Conservation (phyloP, 108 stramenopile species). For the Nannochloropsis gaditana region DNA sequence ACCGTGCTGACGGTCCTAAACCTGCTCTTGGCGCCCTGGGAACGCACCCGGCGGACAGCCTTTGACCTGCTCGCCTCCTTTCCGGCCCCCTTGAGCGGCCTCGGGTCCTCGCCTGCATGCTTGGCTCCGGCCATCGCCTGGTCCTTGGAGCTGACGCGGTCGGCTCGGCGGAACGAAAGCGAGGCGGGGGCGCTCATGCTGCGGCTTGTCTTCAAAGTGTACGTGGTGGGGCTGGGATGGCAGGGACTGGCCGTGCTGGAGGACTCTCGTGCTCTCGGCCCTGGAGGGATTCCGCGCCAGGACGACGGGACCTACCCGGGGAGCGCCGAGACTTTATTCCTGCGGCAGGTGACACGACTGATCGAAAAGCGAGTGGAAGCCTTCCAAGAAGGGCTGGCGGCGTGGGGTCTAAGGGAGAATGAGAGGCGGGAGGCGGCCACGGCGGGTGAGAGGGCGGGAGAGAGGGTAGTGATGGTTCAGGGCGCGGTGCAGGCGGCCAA, state of each 20-base stretch:
- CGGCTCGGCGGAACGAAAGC: background rate
- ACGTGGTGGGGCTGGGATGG: slow-evolving; percentile 13
- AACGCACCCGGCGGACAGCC: background rate
- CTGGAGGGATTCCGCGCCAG: too few relatives aligned
- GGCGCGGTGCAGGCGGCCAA: background rate
- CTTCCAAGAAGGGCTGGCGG: background rate
- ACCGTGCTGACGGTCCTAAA: background rate
- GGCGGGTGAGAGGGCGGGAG: background rate
- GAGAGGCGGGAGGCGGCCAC: background rate
- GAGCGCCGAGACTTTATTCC: background rate
- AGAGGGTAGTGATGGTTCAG: background rate
- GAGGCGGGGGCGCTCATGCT: background rate
- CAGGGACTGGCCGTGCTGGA: background rate
- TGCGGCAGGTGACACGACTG: background rate
- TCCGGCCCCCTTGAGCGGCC: background rate
- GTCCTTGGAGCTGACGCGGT: background rate
- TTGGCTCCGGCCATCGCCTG: background rate
- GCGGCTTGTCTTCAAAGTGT: slow-evolving; percentile 13
- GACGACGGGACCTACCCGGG: too few relatives aligned
- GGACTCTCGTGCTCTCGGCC: too few relatives aligned
- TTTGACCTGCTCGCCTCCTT: background rate
- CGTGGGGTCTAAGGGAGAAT: background rate
- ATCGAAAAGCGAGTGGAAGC: background rate
- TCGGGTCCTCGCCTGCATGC: background rate
- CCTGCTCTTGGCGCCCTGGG: background rate